A percentile compares a stretch with the other conserved stretches of the same genome.
phyloP scores from a whole-genome alignment of 768 basidiomycete species.

The Boletus tomentosulus region DNA sequence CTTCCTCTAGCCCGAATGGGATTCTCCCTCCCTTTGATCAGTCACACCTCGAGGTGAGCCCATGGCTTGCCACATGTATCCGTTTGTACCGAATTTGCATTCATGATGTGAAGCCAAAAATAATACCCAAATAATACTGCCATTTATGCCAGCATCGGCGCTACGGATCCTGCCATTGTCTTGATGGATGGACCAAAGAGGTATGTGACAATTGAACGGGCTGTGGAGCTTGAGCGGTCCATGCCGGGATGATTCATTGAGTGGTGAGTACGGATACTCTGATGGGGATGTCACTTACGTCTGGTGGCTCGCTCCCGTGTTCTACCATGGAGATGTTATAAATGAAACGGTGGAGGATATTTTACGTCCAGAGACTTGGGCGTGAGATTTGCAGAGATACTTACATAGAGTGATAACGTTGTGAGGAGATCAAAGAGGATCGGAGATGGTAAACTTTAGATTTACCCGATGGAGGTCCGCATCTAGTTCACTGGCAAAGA shows the following conservation, averaged over 20 bases:
- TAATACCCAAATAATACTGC: no score
- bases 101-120: constrained; percentile 22
- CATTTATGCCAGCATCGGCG: constrained; percentile 8
- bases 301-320: constrained; percentile 29
- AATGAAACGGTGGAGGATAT: no score
- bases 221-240: constrained; percentile 26
- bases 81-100: constrained; percentile 27
- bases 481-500: neutral
- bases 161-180: constrained; percentile 17
- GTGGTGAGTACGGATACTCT: no score
- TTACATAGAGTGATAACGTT: constrained; percentile 34
- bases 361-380: constrained; percentile 24
- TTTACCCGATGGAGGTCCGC: constrained; percentile 21
- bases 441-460: constrained; percentile 35
- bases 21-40: constrained; percentile 31
- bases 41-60: constrained; percentile 34
- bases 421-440: constrained; percentile 11
- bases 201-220: constrained; percentile 25
- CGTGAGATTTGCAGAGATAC: constrained; percentile 30
- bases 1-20: constrained; percentile 11
- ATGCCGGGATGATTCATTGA: neutral
- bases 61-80: constrained; percentile 31
- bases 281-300: constrained; percentile 27
- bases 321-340: no score
- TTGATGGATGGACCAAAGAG: constrained; percentile 16